Evolutionary conservation across 257 asterid species (phyloP).

Genomic region (Solanum gracilifrons): DNA sequence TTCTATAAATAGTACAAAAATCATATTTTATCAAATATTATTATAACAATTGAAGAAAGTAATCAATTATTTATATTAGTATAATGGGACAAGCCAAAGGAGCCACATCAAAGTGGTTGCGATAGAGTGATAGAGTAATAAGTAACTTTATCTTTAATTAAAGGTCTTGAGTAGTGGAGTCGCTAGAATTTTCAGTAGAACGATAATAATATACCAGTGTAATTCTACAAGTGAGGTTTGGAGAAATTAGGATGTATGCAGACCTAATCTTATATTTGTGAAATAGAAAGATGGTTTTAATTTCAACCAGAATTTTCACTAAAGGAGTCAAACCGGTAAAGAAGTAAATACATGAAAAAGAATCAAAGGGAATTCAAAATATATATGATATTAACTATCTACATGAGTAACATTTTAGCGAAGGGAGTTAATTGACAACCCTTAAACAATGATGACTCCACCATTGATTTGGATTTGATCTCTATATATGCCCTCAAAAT

Average conservation of each 20-base stretch:
- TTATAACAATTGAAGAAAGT: not conserved
- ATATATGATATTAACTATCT: no score
- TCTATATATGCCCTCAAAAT: accelerated
- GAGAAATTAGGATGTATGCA: accelerated
- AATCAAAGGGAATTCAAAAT: not conserved
- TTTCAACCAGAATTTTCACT: not conserved
- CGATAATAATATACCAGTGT: not conserved
- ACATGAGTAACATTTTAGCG: not conserved
- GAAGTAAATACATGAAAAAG: not conserved
- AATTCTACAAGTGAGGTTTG: not conserved
- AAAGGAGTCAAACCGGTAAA: not conserved
- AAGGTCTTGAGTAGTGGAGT: accelerated
- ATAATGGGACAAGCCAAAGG: not conserved
- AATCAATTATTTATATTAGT: not conserved
- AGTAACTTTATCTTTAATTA: not conserved
- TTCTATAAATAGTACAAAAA: not conserved
- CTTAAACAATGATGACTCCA: not conserved
- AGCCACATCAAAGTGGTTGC: no score
- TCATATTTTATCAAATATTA: not conserved
- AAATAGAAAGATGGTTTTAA: not conserved
- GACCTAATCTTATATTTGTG: not conserved
- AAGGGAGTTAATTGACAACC: not conserved
- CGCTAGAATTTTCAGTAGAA: not conserved
- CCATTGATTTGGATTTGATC: not conserved
- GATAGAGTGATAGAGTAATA: not conserved